A percentile compares a stretch with the other conserved stretches of the same genome.
phyloP scores from a whole-genome alignment of 352 stramenopile species.

The Saprolegnia diclina region DNA sequence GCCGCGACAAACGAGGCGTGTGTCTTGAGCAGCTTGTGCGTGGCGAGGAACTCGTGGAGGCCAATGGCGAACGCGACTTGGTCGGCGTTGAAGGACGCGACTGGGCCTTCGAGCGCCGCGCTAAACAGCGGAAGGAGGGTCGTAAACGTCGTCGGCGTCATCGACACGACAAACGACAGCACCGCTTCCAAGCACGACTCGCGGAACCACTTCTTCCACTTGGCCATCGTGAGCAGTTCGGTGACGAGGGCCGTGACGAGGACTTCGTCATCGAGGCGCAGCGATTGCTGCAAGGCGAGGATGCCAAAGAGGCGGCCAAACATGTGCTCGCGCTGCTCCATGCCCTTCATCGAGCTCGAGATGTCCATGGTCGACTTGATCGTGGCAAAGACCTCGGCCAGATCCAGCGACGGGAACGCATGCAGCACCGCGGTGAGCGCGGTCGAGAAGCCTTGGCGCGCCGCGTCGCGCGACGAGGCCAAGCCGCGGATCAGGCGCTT shows the following conservation, averaged over 20 bases:
- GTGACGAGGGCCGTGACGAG: slow-evolving; percentile 40
- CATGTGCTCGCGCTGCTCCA: slow-evolving; percentile 90
- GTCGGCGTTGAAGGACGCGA: slow-evolving; percentile 58
- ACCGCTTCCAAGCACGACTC: slow-evolving; percentile 70
- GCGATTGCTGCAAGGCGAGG: slow-evolving; percentile 73
- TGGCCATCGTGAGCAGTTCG: slow-evolving; percentile 40
- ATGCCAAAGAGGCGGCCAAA: slow-evolving; percentile 87
- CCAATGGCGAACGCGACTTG: slow-evolving; percentile 72
- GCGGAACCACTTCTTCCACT: slow-evolving; percentile 85
- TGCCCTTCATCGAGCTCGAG: slow-evolving; percentile 80
- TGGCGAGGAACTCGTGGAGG: slow-evolving; percentile 60
- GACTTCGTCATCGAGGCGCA: slow-evolving; percentile 39
- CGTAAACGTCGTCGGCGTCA: slow-evolving; percentile 45
- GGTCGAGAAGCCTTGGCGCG: slow-evolving; percentile 86
- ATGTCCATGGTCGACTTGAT: slow-evolving; percentile 75
- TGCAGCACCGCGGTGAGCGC: slow-evolving; percentile 64
- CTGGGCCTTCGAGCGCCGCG: slow-evolving; percentile 34
- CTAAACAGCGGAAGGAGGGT: slow-evolving; percentile 31
- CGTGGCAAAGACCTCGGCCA: slow-evolving; percentile 26
- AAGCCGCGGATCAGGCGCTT: slow-evolving; percentile 88
- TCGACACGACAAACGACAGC: slow-evolving; percentile 49
- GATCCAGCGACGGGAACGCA: slow-evolving; percentile 42
- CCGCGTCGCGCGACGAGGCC: slow-evolving; percentile 81
- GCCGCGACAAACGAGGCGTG: slow-evolving; percentile 34
- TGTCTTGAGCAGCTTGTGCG: slow-evolving; percentile 33